Evolutionary conservation across 176 grass and related monocot species (phyloP).

Genomic region (Elymus sibiricus): DNA sequence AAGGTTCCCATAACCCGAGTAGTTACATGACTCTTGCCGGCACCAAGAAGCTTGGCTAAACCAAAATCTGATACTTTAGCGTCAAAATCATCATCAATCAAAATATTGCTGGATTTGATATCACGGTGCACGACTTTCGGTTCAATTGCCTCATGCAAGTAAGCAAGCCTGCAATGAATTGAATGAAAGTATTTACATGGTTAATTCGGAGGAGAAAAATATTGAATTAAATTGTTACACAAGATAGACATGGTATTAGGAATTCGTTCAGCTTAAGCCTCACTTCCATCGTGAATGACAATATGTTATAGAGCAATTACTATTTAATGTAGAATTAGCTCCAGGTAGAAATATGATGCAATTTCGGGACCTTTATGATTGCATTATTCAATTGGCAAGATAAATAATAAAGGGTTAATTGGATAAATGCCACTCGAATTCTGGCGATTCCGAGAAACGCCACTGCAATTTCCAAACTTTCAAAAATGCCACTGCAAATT

Average conservation of each 20-base stretch:
- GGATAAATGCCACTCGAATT: too few relatives aligned
- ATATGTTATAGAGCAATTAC: constrained; percentile 6
- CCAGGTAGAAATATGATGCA: background rate
- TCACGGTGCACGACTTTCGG: constrained; percentile 89
- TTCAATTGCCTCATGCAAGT: constrained; percentile 89
- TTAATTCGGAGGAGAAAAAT: background rate
- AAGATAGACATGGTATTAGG: background rate
- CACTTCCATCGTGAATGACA: background rate
- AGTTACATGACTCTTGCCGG: constrained; percentile 88
- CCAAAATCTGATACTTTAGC: constrained; percentile 91
- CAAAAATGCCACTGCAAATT: too few relatives aligned
- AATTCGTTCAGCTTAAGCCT: constrained; percentile 9
- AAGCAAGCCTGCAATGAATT: constrained; percentile 60
- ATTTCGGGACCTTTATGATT: background rate
- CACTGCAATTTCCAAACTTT: too few relatives aligned
- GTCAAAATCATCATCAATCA: constrained; percentile 84
- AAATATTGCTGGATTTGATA: constrained; percentile 89
- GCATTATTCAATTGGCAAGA: background rate
- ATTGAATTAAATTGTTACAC: background rate
- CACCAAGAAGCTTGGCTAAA: constrained; percentile 80
- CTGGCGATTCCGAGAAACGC: too few relatives aligned
- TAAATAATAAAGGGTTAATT: constrained; percentile 10
- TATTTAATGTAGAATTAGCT: constrained; percentile 14
- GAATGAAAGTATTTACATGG: background rate
- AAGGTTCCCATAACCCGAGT: constrained; percentile 95